These are phyloP conservation scores for Cyphellophora europaea DNA, from an alignment of 2,329 filamentous ascomycete genomes.

Conservation along the genomic window DNA sequence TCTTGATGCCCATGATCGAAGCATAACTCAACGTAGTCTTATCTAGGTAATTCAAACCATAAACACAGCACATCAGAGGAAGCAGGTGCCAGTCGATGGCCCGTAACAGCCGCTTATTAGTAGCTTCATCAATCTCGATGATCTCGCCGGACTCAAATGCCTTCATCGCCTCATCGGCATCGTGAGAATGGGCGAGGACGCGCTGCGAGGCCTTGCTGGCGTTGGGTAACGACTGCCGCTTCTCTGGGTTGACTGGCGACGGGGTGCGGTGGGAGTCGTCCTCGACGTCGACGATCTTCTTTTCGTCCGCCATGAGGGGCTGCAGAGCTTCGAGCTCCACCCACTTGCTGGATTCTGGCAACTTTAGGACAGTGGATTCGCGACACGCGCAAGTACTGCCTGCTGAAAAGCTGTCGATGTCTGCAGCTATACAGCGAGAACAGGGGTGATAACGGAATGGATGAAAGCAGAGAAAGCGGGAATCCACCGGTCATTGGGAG, in stretches of 20 bases:
- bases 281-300: background rate
- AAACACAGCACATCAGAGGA: slow-evolving; percentile 48
- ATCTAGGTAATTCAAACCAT: slow-evolving; percentile 34
- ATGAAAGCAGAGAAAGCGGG: too few species aligned
- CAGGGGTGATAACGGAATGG: too few species aligned
- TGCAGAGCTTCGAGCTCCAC: background rate
- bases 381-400: too few species aligned
- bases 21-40: slow-evolving; percentile 45
- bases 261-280: slow-evolving; percentile 3
- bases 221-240: slow-evolving; percentile 5
- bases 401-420: too few species aligned
- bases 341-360: too few species aligned
- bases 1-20: slow-evolving; percentile 44
- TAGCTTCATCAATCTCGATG: slow-evolving; percentile 45
- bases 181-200: slow-evolving; percentile 43
- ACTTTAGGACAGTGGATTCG: too few species aligned
- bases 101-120: slow-evolving; percentile 49
- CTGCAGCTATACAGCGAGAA: too few species aligned
- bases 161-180: slow-evolving; percentile 53
- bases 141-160: slow-evolving; percentile 43
- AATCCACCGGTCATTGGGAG: too few species aligned
- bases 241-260: slow-evolving; percentile 10
- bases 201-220: slow-evolving; percentile 18
- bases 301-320: background rate
- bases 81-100: slow-evolving; percentile 56